A percentile compares a stretch with the other conserved stretches of the same genome.
These are phyloP conservation scores for Amanita brunnescens DNA, from an alignment of 768 basidiomycete species.

Conservation along the genomic window DNA sequence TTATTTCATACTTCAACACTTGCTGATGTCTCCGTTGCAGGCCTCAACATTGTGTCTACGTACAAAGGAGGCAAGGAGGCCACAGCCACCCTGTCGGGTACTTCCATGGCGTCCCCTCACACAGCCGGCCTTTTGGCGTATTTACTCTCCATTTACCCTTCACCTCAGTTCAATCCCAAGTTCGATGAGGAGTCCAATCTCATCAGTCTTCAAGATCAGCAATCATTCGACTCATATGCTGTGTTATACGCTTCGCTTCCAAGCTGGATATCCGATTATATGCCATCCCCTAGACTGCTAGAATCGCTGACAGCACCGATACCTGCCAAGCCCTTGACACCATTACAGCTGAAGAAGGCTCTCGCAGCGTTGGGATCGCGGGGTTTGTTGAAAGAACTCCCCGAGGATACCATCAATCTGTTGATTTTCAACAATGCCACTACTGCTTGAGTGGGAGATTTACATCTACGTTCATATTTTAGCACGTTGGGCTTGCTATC, in stretches of 20 bases:
- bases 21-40: slow-evolving; percentile 15
- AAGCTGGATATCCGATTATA: slow-evolving; percentile 44
- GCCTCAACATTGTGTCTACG: slow-evolving; percentile 85
- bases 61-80: slow-evolving; percentile 58
- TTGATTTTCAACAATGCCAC: slow-evolving; percentile 81
- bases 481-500: background rate
- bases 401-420: slow-evolving; percentile 52
- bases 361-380: slow-evolving; percentile 51
- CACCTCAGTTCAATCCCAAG: slow-evolving; percentile 47
- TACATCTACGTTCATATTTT: background rate
- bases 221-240: slow-evolving; percentile 38
- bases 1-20: background rate
- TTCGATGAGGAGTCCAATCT: slow-evolving; percentile 30
- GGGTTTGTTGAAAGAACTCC: slow-evolving; percentile 41
- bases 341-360: slow-evolving; percentile 70
- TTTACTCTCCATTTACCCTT: slow-evolving; percentile 82
- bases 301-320: slow-evolving; percentile 33
- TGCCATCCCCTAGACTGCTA: slow-evolving; percentile 45
- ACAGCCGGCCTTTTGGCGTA: slow-evolving; percentile 87
- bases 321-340: slow-evolving; percentile 42
- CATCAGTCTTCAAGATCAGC: slow-evolving; percentile 24
- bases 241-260: slow-evolving; percentile 49
- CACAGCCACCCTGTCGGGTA: slow-evolving; percentile 77
- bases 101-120: slow-evolving; percentile 94
- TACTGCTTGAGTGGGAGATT: slow-evolving; percentile 1